A percentile compares a stretch with the other conserved stretches of the same genome.
Evolutionary conservation across 2,329 filamentous ascomycete genomes (phyloP).

Genomic region (Coniochaeta sp.): DNA sequence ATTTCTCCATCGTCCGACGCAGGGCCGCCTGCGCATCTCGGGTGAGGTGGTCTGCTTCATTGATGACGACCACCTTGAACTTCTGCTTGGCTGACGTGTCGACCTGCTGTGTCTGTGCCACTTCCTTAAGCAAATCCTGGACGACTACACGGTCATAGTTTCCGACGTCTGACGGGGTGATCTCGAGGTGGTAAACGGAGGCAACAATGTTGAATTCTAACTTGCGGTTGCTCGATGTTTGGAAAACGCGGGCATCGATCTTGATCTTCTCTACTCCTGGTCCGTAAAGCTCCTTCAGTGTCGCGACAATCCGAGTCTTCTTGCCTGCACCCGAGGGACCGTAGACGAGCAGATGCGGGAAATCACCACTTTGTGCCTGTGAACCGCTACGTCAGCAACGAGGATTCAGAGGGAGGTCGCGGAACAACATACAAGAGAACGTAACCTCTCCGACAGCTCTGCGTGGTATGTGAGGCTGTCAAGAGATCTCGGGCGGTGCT

Average conservation of each 20-base stretch:
- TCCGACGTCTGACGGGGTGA: conserved; percentile 93
- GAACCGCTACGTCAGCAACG: conserved; percentile 5
- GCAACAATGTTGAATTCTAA: conserved; percentile 99
- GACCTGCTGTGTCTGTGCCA: conserved; percentile 98
- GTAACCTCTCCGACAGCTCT: conserved; percentile 79
- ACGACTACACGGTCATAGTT: conserved; percentile 95
- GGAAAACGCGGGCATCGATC: conserved; percentile 94
- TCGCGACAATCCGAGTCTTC: conserved; percentile 94
- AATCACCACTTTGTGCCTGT: conserved; percentile 93
- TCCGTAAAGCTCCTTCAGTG: conserved; percentile 89
- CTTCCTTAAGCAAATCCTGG: conserved; percentile 93
- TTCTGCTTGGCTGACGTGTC: conserved; percentile 82
- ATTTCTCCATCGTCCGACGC: conserved; percentile 97
- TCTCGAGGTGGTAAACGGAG: conserved; percentile 96
- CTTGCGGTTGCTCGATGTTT: conserved; percentile 91
- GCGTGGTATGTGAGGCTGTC: conserved; percentile 79
- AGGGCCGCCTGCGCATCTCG: conserved; percentile 93
- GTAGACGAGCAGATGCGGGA: conserved; percentile 95
- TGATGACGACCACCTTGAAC: conserved; percentile 99
- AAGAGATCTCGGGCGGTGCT: conserved; percentile 65
- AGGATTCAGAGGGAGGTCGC: conserved; percentile 3
- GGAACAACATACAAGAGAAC: conserved; percentile 62
- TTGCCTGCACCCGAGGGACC: conserved; percentile 95
- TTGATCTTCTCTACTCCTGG: conserved; percentile 99
- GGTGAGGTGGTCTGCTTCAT: conserved; percentile 91